Conservation (phyloP, 2,329 filamentous ascomycete species). For the Colletotrichum limetticola region DNA sequence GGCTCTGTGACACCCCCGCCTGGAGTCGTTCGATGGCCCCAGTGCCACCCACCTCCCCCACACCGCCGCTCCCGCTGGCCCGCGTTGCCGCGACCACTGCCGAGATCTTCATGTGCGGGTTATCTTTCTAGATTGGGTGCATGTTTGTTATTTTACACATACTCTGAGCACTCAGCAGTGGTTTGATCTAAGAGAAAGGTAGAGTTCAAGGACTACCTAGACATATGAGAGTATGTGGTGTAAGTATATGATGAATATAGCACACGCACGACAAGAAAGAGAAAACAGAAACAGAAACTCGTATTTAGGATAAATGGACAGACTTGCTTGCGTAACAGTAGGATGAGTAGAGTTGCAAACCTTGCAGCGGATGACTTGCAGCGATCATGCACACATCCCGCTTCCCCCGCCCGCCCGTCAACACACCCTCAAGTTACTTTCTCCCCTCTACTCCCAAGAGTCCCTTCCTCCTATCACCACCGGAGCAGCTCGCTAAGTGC, state of each 20-base stretch:
- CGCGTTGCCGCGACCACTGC: conserved; percentile 1
- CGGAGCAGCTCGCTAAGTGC: neutral
- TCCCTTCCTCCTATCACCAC: neutral
- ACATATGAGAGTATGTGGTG: neutral
- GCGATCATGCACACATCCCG: neutral
- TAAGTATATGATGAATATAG: neutral
- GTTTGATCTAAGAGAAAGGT: neutral
- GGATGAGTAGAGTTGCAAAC: neutral
- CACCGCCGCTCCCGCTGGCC: conserved; percentile 4
- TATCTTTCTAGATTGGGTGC: neutral
- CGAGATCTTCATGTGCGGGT: neutral
- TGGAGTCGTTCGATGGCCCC: neutral
- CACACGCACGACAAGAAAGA: neutral
- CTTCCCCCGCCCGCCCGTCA: neutral
- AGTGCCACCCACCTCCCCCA: neutral
- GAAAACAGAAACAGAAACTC: neutral
- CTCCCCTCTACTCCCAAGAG: neutral
- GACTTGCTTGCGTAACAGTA: neutral
- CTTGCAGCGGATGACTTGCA: conserved; percentile 3
- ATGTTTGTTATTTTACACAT: neutral
- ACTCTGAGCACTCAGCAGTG: neutral
- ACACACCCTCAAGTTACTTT: neutral
- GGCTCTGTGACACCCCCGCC: neutral
- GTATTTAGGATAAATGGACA: neutral
- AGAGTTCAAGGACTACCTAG: neutral